These are phyloP conservation scores for Martiniozyma asiatica DNA, from an alignment of 1,139 yeast species.

Conservation along the genomic window DNA sequence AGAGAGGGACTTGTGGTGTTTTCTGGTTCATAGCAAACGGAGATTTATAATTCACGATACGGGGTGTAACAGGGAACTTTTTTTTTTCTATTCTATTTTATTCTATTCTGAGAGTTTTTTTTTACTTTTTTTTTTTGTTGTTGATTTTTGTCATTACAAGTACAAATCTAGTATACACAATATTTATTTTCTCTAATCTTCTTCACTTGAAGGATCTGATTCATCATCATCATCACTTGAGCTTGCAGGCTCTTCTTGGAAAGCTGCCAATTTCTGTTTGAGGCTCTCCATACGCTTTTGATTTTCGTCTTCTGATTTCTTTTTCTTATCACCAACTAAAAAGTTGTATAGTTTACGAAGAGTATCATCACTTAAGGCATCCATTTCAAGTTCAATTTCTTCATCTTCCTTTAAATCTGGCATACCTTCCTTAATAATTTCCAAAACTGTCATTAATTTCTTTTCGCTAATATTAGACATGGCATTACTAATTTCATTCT, in stretches of 20 bases:
- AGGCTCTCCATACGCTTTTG: conserved; percentile 76
- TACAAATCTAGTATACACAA: too few species aligned
- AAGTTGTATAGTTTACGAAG: conserved; percentile 73
- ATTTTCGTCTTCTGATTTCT: conserved; percentile 44
- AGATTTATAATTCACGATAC: too few species aligned
- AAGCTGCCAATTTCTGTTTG: conserved; percentile 68
- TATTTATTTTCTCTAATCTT: too few species aligned
- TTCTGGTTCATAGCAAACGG: too few species aligned
- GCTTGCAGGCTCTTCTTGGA: conserved; percentile 46
- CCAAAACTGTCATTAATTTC: conserved; percentile 71
- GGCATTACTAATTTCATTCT: conserved; percentile 81
- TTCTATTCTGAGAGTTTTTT: too few species aligned
- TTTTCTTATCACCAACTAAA: conserved; percentile 41
- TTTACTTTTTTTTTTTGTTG: too few species aligned
- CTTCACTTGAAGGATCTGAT: conserved; percentile 11
- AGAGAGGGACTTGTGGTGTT: too few species aligned
- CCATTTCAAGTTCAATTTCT: conserved; percentile 92
- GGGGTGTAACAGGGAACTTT: too few species aligned
- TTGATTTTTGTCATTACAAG: too few species aligned
- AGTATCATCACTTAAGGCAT: conserved; percentile 78
- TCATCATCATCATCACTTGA: conserved; percentile 44
- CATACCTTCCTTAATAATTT: conserved; percentile 78
- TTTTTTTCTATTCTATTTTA: too few species aligned
- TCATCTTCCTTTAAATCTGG: conserved; percentile 72
- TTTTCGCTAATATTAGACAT: conserved; percentile 71